phyloP scores from a whole-genome alignment of 169 alveolate genomes.

The Cryptosporidium ryanae region DNA sequence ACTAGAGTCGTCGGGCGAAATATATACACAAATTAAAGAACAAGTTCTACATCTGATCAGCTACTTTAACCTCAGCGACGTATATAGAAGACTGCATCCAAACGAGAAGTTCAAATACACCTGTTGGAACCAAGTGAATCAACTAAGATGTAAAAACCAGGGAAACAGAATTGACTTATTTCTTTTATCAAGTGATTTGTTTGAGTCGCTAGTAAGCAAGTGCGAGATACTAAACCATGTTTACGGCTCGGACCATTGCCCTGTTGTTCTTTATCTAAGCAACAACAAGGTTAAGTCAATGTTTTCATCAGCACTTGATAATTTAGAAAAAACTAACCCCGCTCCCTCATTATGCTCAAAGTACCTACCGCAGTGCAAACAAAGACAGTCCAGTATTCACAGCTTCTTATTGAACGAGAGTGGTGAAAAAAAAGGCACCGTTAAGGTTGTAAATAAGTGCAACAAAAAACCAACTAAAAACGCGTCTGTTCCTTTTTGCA shows the following conservation, averaged over 20 bases:
- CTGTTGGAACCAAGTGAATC: slow-evolving; percentile 54
- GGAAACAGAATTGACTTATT: slow-evolving; percentile 59
- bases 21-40: slow-evolving; percentile 5
- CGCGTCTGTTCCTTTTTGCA: slow-evolving; percentile 2
- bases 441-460: neutral
- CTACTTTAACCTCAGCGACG: slow-evolving; percentile 15
- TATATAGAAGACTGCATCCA: slow-evolving; percentile 33
- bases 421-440: neutral
- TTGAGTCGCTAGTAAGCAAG: neutral
- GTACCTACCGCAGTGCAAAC: slow-evolving; percentile 46
- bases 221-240: slow-evolving; percentile 41
- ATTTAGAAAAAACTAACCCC: neutral
- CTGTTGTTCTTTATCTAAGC: slow-evolving; percentile 13
- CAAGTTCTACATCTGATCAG: neutral
- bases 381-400: slow-evolving; percentile 9
- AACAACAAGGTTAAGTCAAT: neutral
- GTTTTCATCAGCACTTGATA: neutral
- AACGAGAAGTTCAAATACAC: slow-evolving; percentile 17
- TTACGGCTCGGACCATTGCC: slow-evolving; percentile 66
- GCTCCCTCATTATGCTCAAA: slow-evolving; percentile 46
- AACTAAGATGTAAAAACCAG: slow-evolving; percentile 33
- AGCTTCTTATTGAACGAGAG: neutral
- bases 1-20: neutral
- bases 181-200: slow-evolving; percentile 19
- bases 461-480: neutral